Conservation (phyloP, 139 green algal genomes). For the Chlamydomonas asymmetrica region DNA sequence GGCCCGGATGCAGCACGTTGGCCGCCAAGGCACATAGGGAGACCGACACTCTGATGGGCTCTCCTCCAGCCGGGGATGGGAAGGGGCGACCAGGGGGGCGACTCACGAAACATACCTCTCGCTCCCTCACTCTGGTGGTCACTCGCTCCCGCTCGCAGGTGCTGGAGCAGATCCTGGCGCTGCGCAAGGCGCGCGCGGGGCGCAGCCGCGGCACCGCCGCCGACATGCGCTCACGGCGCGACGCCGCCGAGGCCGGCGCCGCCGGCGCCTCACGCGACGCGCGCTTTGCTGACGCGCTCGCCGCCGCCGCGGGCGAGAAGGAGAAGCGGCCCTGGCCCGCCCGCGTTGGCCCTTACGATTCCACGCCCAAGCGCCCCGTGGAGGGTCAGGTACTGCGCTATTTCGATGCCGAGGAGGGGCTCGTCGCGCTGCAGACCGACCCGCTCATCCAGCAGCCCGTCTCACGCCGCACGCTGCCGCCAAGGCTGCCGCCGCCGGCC, state of each 20-base stretch:
- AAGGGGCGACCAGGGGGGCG: not conserved
- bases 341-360: conserved; percentile 53
- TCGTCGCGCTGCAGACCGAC: conserved; percentile 39
- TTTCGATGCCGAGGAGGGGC: conserved; percentile 57
- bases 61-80: not conserved
- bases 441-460: conserved; percentile 24
- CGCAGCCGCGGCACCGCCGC: not conserved
- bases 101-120: too few relatives aligned
- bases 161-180: conserved; percentile 9
- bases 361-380: conserved; percentile 50
- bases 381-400: conserved; percentile 42
- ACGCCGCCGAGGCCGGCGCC: conserved; percentile 20
- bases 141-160: too few relatives aligned
- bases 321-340: conserved; percentile 39
- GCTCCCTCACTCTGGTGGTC: too few relatives aligned
- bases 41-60: not conserved
- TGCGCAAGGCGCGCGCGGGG: not conserved
- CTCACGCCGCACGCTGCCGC: conserved; percentile 35
- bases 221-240: conserved; percentile 11
- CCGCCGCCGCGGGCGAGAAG: conserved; percentile 24
- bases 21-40: too few relatives aligned
- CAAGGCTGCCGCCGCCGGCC: conserved; percentile 16
- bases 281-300: conserved; percentile 11
- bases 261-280: conserved; percentile 3
- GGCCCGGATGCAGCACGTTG: too few relatives aligned